Base-by-base conservation (phyloP, 805 yeast species). In the Starmera amethionina region DNA sequence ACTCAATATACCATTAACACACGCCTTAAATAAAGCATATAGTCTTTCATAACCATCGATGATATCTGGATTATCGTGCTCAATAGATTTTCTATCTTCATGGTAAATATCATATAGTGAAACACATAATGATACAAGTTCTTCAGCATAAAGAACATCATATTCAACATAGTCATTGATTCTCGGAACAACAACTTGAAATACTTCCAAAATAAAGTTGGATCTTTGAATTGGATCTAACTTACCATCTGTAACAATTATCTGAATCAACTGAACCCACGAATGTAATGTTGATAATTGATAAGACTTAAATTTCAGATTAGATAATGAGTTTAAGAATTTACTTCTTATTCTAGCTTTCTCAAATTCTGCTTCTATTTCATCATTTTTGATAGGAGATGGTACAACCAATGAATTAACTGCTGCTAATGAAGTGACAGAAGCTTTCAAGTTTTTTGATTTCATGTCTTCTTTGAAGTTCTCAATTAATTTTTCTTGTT, bases 221-320 rank as follows among this genome's bases (percentile, higher is more conserved):
- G 77, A 66, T 37, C 80, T 66, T n/a, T 62, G 58, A 8, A 60
- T 51, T 0, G 68, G 52, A 7, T 65, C 58, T 41, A 77, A 59
- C n/a, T 63, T 64, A 9, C 77, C 78, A 56, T 80, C 88, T 5
- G 77, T 67, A 5, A 85, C 77, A 35, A 86, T 60, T 4, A 87
- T 76, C 45, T 87, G 86, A 19, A 86, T 78, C 38, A 89, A 59
- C 48, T 79, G 81, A 18, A 80, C 79, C 97, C 97, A 90, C 0
- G 94, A 74, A 52, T 80, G 86, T 27, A 90, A 62, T 42, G 81
- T 75, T 12, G 70, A 62, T 36, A 82, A 62, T 45, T 82, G 93
- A 8, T 67, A 63, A 2, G 67, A 56, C 44, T 69, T 69, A 48
- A 77, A 70, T 32, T 67, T 65, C 35, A 66, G 64, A 34, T 63